Conservation (phyloP, 1,284 basidiomycete species). For the Ganoderma lucidum region DNA sequence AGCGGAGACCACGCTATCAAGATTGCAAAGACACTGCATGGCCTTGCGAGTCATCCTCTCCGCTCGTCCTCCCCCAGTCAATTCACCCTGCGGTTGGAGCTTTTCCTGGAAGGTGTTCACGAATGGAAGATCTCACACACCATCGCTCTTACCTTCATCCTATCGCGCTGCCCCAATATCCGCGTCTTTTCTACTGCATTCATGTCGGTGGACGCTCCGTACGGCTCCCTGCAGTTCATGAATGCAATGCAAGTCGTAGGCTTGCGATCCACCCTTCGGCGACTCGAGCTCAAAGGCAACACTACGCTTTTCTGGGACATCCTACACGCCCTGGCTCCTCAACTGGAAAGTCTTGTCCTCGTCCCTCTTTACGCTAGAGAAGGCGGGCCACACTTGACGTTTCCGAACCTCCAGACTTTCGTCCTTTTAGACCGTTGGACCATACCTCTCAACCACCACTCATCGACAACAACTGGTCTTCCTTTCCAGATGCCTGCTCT, state of each 20-base stretch:
- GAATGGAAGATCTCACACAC: conserved; percentile 39
- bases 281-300: conserved; percentile 29
- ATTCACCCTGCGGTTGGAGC: conserved; percentile 40
- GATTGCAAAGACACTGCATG: conserved; percentile 33
- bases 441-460: not conserved
- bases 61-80: conserved; percentile 16
- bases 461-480: not conserved
- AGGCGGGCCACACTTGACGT: not conserved
- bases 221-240: conserved; percentile 9
- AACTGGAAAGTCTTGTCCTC: conserved; percentile 29
- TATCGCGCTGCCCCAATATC: conserved; percentile 41
- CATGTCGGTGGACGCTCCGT: conserved; percentile 25
- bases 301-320: conserved; percentile 13
- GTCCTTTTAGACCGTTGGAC: not conserved
- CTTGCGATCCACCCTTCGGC: conserved; percentile 18
- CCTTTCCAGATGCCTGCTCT: not conserved
- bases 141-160: conserved; percentile 37
- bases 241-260: conserved; percentile 18
- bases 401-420: conserved; percentile 3
- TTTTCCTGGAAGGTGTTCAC: conserved; percentile 43
- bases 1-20: conserved; percentile 40
- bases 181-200: conserved; percentile 43
- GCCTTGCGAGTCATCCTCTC: not conserved
- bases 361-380: not conserved
- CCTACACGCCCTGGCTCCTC: conserved; percentile 14